Evolutionary conservation across 257 asterid genomes (phyloP).

Genomic region (Ophiorrhiza pumila): DNA sequence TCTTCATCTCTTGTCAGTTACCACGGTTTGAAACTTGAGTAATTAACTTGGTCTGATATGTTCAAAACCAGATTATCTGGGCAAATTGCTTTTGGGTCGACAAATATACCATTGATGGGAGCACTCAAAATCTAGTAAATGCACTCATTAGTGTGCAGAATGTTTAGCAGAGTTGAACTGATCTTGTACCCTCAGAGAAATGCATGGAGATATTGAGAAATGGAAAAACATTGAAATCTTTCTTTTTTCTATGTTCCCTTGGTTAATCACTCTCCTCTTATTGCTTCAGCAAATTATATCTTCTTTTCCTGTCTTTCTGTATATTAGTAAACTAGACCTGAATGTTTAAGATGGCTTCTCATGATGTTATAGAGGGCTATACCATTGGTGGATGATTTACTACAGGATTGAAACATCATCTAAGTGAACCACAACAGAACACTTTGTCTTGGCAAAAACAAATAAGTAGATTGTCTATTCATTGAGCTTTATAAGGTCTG

Average conservation of each 20-base stretch:
- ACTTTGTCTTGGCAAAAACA: neutral
- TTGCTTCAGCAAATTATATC: neutral
- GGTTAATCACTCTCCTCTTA: too few species aligned
- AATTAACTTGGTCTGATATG: neutral
- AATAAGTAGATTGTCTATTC: neutral
- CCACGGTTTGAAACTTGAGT: neutral
- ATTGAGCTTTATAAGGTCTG: neutral
- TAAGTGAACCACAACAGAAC: neutral
- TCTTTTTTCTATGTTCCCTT: too few species aligned
- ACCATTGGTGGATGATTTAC: neutral
- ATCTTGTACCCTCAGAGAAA: neutral
- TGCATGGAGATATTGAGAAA: neutral
- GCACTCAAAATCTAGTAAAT: neutral
- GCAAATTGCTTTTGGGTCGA: neutral
- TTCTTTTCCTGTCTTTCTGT: neutral
- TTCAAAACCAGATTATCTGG: neutral
- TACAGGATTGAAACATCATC: neutral
- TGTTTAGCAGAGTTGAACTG: neutral
- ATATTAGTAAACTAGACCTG: slow-evolving; percentile 4
- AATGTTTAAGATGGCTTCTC: neutral
- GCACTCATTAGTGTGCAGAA: neutral
- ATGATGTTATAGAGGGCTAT: neutral
- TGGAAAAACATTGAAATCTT: neutral
- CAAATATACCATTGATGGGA: neutral
- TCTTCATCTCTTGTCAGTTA: neutral